Evolutionary conservation across 2,329 filamentous ascomycete genomes (phyloP).

Genomic region (Clonostachys rosea): DNA sequence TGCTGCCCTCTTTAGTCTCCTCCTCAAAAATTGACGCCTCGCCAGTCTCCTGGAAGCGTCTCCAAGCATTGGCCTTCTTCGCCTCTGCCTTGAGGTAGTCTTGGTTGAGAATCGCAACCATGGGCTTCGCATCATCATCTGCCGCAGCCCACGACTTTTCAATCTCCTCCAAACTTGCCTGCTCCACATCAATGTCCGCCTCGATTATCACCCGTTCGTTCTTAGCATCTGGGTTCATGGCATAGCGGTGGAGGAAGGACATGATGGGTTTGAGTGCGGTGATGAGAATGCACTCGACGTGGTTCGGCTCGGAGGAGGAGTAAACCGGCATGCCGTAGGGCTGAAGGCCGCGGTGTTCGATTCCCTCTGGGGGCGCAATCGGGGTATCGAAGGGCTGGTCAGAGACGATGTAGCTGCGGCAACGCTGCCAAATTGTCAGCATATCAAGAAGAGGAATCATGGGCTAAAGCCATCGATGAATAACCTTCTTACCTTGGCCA

Average conservation of each 20-base stretch:
- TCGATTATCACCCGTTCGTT: conserved; percentile 32
- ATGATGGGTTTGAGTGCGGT: conserved; percentile 48
- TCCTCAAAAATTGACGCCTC: conserved; percentile 12
- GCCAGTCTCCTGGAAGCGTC: conserved; percentile 17
- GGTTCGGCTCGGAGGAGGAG: conserved; percentile 57
- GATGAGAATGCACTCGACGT: conserved; percentile 60
- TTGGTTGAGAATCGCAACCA: conserved; percentile 9
- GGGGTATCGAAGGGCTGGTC: conserved; percentile 43
- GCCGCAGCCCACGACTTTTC: conserved; percentile 19
- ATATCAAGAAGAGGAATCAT: conserved; percentile 8
- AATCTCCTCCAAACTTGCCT: not conserved
- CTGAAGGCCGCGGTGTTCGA: conserved; percentile 32
- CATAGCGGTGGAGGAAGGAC: conserved; percentile 56
- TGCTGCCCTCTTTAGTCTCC: conserved; percentile 9
- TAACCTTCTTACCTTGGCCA: conserved; percentile 37
- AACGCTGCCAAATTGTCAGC: conserved; percentile 34
- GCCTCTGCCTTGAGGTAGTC: conserved; percentile 13
- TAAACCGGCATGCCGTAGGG: conserved; percentile 61
- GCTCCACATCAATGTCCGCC: not conserved
- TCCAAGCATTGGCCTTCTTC: conserved; percentile 16
- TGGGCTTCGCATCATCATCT: conserved; percentile 20
- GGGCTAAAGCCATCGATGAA: not conserved
- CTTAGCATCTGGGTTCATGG: conserved; percentile 26
- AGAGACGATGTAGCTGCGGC: conserved; percentile 57
- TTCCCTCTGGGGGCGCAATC: conserved; percentile 47